Conservation (phyloP, 192 early-diverging fungal species). For the Backusella australiensis region DNA sequence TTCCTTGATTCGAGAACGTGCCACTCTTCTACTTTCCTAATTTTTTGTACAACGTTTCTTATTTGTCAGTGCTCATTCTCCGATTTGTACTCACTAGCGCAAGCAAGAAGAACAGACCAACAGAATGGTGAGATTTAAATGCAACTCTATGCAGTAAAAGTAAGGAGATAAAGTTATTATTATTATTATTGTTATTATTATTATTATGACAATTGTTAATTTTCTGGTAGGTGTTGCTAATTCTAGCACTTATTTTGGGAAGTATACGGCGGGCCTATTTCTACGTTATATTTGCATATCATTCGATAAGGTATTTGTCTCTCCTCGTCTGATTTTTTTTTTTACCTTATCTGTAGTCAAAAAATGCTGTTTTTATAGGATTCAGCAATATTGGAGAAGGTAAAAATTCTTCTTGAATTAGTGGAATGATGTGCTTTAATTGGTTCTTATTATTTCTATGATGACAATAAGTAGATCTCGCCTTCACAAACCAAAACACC, state of each 20-base stretch:
- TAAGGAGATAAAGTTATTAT: not conserved
- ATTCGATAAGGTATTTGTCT: not conserved
- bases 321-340: constrained; percentile 1
- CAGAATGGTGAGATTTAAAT: constrained; percentile 1
- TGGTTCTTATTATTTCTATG: not conserved
- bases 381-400: not conserved
- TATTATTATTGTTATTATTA: not conserved
- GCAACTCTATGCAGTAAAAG: not conserved
- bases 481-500: not conserved
- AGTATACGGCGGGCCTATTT: not conserved
- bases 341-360: not conserved
- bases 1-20: constrained; percentile 12
- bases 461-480: not conserved
- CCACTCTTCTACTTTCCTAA: constrained; percentile 5
- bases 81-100: constrained; percentile 10
- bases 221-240: not conserved
- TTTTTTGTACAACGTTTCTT: constrained; percentile 4
- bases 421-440: not conserved
- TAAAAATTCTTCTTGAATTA: not conserved
- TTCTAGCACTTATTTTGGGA: not conserved
- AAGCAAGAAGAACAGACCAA: constrained; percentile 6
- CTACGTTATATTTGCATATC: not conserved
- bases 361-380: not conserved
- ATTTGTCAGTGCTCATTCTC: constrained; percentile 22
- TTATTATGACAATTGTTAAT: not conserved